Conservation (phyloP, 306 rosid genomes). For the Prunus persica region DNA sequence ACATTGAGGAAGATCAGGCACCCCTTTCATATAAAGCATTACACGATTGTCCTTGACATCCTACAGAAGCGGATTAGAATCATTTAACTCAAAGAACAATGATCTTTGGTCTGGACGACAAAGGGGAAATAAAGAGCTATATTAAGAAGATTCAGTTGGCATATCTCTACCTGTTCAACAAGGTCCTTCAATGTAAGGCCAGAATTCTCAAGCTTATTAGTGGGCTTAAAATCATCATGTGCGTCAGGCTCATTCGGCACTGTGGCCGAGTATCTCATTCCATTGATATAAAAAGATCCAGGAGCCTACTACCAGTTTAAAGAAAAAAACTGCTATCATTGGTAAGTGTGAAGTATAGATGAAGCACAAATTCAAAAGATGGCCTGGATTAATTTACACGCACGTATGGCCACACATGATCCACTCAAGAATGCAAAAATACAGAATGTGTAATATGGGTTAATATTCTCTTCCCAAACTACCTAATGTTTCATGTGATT, state of each 20-base stretch:
- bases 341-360: neutral
- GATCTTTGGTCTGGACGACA: neutral
- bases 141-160: neutral
- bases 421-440: neutral
- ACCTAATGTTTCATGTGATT: neutral
- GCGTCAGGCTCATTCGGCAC: constrained; percentile 67
- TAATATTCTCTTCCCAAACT: neutral
- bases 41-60: constrained; percentile 78
- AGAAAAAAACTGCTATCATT: neutral
- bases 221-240: constrained; percentile 87
- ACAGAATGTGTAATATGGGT: neutral
- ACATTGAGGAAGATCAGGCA: constrained; percentile 73
- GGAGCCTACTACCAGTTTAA: constrained; percentile 37
- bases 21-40: constrained; percentile 86
- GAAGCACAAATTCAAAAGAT: neutral
- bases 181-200: constrained; percentile 53
- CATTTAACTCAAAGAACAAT: neutral
- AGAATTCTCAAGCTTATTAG: constrained; percentile 51
- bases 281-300: constrained; percentile 37
- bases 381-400: neutral
- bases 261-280: constrained; percentile 44
- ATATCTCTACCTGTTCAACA: constrained; percentile 62
- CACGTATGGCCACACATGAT: neutral
- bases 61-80: constrained; percentile 31
- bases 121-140: neutral